Evolutionary conservation across 2,329 filamentous ascomycete genomes (phyloP).

Genomic region (Rhytidhysteron rufulum): DNA sequence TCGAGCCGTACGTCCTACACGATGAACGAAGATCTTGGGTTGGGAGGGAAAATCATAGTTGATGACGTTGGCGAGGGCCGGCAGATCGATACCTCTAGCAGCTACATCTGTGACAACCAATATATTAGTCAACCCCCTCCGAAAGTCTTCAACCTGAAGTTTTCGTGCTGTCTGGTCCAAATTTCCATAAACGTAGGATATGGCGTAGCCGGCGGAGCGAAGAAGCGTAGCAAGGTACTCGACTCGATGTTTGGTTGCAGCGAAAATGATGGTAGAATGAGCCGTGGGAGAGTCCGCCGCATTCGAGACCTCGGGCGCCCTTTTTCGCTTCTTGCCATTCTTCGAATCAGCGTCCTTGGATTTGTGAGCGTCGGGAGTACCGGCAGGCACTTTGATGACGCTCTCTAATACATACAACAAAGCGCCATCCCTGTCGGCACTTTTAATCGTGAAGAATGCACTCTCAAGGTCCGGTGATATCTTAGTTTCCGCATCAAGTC

Average conservation of each 20-base stretch:
- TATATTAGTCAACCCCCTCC: conserved; percentile 79
- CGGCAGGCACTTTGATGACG: conserved; percentile 82
- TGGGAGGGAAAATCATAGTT: conserved; percentile 98
- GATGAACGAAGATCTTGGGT: conserved; percentile 82
- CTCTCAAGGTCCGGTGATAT: conserved; percentile 94
- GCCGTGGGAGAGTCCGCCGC: conserved; percentile 71
- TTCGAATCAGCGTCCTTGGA: conserved; percentile 43
- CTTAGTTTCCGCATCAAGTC: conserved; percentile 91
- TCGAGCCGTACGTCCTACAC: conserved; percentile 83
- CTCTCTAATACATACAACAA: conserved; percentile 85
- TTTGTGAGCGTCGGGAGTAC: conserved; percentile 53
- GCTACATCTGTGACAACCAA: conserved; percentile 96
- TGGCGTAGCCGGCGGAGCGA: conserved; percentile 75
- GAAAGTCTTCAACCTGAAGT: conserved; percentile 87
- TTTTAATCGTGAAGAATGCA: conserved; percentile 91
- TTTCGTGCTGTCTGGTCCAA: conserved; percentile 91
- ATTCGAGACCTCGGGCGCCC: conserved; percentile 48
- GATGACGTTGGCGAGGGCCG: conserved; percentile 91
- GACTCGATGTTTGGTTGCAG: conserved; percentile 94
- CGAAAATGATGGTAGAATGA: conserved; percentile 92
- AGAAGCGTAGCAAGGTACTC: conserved; percentile 86
- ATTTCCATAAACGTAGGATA: conserved; percentile 92
- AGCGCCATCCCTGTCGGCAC: conserved; percentile 88
- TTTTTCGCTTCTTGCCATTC: conserved; percentile 68
- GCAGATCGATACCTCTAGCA: conserved; percentile 96